Conservation (phyloP, 495 filamentous ascomycete species). For the Neurospora africana region DNA sequence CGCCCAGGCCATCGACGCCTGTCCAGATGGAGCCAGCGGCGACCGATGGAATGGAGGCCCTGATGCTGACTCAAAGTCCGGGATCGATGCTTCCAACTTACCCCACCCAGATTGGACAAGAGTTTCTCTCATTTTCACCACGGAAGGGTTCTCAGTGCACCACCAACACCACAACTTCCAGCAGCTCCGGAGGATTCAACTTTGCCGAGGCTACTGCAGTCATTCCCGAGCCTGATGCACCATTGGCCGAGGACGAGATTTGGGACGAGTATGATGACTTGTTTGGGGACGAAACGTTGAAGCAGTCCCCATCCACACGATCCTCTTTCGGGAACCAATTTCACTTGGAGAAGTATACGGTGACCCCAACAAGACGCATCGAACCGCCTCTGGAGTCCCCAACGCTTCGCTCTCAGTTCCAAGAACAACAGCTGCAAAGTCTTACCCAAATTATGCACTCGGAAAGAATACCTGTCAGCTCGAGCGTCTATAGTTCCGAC, state of each 20-base stretch:
- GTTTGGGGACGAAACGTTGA: conserved; percentile 48
- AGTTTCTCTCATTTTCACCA: conserved; percentile 65
- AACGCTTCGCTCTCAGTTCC: conserved; percentile 18
- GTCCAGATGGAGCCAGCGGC: conserved; percentile 17
- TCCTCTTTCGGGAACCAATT: conserved; percentile 36
- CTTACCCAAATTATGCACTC: conserved; percentile 22
- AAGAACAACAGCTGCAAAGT: conserved; percentile 16
- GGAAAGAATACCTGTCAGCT: conserved; percentile 19
- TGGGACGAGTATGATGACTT: conserved; percentile 95
- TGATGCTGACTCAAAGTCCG: conserved; percentile 14
- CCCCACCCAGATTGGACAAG: conserved; percentile 12
- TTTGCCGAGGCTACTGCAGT: conserved; percentile 50
- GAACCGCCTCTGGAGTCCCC: conserved; percentile 32
- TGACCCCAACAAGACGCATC: neutral
- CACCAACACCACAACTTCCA: conserved; percentile 45
- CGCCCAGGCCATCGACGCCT: conserved; percentile 29
- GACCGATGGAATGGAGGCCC: conserved; percentile 8
- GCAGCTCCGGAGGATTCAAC: conserved; percentile 47
- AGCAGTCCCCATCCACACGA: conserved; percentile 38
- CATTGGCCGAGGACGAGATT: conserved; percentile 70
- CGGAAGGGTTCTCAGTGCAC: conserved; percentile 60
- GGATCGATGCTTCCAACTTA: conserved; percentile 12
- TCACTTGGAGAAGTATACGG: conserved; percentile 28
- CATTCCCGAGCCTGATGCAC: conserved; percentile 45
- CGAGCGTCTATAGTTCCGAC: conserved; percentile 35